Evolutionary conservation across 371 early-diverging fungal species (phyloP).

Genomic region (Actinomortierella wolfii): DNA sequence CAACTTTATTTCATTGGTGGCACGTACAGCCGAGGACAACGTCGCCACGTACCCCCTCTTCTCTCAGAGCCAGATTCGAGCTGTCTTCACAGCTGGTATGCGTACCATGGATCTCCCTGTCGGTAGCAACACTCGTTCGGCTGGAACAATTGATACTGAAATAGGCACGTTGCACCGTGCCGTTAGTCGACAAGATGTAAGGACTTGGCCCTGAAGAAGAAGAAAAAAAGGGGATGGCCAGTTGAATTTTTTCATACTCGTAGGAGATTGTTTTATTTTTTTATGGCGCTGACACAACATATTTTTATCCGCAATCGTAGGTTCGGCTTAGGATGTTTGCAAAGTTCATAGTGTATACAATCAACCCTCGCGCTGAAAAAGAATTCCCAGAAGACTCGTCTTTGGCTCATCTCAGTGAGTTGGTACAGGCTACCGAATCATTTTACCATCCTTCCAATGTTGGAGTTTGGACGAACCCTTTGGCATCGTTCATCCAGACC

Average conservation of each 20-base stretch:
- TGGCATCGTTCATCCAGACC: slow-evolving; percentile 68
- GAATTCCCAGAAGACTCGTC: slow-evolving; percentile 45
- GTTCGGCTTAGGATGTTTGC: slow-evolving; percentile 58
- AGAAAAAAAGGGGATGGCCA: neutral
- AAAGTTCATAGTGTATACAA: slow-evolving; percentile 78
- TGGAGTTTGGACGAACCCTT: slow-evolving; percentile 76
- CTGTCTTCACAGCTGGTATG: slow-evolving; percentile 72
- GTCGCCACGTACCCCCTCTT: slow-evolving; percentile 50
- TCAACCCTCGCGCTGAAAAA: slow-evolving; percentile 42
- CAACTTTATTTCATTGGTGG: slow-evolving; percentile 69
- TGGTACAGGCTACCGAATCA: slow-evolving; percentile 86
- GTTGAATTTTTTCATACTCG: no score
- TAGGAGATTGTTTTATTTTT: neutral
- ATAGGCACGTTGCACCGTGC: slow-evolving; percentile 25
- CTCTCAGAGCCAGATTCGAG: slow-evolving; percentile 67
- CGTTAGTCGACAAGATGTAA: slow-evolving; percentile 30
- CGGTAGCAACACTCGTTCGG: slow-evolving; percentile 58
- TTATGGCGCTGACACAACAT: slow-evolving; percentile 10
- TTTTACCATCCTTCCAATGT: slow-evolving; percentile 91
- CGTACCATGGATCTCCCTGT: slow-evolving; percentile 81
- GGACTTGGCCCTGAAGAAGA: slow-evolving; percentile 1
- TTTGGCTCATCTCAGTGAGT: slow-evolving; percentile 64
- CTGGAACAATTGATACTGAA: slow-evolving; percentile 39
- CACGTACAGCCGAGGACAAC: slow-evolving; percentile 65
- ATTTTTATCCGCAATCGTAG: slow-evolving; percentile 5